These are phyloP conservation scores for Colletotrichum sp. DNA, from an alignment of 2,329 filamentous ascomycete genomes.

Conservation along the genomic window DNA sequence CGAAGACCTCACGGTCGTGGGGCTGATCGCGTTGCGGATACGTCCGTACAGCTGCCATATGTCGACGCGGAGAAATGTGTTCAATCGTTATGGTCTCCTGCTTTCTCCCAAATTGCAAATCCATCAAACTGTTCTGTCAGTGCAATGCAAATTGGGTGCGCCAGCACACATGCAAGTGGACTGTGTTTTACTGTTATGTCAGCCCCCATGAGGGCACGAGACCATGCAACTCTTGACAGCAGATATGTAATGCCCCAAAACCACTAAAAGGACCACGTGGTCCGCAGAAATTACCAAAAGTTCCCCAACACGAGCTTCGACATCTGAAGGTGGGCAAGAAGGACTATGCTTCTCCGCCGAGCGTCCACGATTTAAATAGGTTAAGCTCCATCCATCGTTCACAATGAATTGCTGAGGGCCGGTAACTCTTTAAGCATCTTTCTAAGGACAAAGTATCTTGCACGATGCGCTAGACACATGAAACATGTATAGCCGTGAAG, in stretches of 20 bases:
- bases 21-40: neutral
- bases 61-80: neutral
- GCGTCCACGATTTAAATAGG: neutral
- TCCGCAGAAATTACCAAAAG: neutral
- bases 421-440: neutral
- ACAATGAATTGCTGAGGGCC: neutral
- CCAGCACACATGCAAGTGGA: neutral
- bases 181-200: neutral
- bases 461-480: neutral
- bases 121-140: neutral
- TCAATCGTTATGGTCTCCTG: neutral
- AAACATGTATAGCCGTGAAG: neutral
- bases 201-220: neutral
- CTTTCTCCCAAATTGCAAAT: neutral
- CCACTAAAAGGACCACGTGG: neutral
- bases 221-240: neutral
- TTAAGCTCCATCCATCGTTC: neutral
- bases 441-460: neutral
- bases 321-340: neutral
- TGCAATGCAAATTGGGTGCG: neutral
- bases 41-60: neutral
- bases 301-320: neutral
- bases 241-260: neutral
- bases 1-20: neutral
- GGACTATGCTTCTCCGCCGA: neutral